Evolutionary conservation across 257 asterid species (phyloP).

Genomic region (Nicotiana paniculata): DNA sequence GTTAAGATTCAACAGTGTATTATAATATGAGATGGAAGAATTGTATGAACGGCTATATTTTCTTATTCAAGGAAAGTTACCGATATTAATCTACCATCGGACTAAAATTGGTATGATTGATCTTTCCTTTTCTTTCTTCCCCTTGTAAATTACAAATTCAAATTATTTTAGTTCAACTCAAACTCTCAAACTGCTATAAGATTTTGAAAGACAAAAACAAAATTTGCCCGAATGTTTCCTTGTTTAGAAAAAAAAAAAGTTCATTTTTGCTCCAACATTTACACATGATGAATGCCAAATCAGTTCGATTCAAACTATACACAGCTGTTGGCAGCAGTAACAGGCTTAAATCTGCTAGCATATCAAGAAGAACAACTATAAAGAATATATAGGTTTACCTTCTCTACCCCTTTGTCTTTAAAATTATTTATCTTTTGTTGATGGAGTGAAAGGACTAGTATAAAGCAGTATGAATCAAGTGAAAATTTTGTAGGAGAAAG

Average conservation of each 20-base stretch:
- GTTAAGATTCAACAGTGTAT: not conserved
- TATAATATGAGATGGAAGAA: not conserved
- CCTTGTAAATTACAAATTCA: not conserved
- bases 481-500: no score
- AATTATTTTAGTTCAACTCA: not conserved
- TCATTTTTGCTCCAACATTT: no score
- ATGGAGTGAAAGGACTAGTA: no score
- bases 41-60: not conserved
- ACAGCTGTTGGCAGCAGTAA: constrained; percentile 55
- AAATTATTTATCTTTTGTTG: no score
- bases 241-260: no score
- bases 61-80: not conserved
- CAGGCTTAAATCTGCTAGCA: constrained; percentile 70
- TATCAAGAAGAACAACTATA: no score
- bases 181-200: not conserved
- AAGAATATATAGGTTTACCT: no score
- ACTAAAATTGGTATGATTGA: constrained; percentile 1
- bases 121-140: not conserved
- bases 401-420: not conserved
- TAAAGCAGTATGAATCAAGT: no score
- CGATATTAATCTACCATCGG: not conserved
- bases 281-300: no score
- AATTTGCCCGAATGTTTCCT: no score
- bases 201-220: not conserved
- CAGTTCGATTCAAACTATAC: no score